Conservation (phyloP, 2,329 filamentous ascomycete species). For the Claviceps monticola region DNA sequence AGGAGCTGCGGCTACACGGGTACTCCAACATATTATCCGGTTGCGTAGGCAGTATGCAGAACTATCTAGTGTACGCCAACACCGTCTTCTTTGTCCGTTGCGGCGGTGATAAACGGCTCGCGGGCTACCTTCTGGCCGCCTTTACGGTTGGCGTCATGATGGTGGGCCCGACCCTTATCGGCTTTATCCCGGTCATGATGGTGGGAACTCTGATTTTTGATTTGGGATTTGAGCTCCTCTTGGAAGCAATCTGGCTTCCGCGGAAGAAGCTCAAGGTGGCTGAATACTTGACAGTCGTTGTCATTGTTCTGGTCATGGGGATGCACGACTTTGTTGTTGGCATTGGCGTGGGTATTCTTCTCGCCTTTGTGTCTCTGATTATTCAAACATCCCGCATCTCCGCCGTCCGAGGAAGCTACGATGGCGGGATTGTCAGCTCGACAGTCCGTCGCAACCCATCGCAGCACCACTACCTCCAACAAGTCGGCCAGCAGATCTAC, state of each 20-base stretch:
- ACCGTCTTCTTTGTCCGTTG: conserved; percentile 93
- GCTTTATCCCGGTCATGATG: conserved; percentile 92
- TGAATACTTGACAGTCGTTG: conserved; percentile 80
- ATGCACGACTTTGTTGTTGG: conserved; percentile 93
- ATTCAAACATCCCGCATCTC: conserved; percentile 84
- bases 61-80: conserved; percentile 96
- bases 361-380: conserved; percentile 83
- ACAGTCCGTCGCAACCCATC: conserved; percentile 84
- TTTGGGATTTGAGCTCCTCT: conserved; percentile 79
- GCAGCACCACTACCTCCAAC: conserved; percentile 72
- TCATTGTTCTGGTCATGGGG: conserved; percentile 91
- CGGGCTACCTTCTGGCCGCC: conserved; percentile 69
- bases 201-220: conserved; percentile 92
- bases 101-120: conserved; percentile 74
- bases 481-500: conserved; percentile 77
- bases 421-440: conserved; percentile 76
- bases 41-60: conserved; percentile 75
- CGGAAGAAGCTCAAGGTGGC: conserved; percentile 75
- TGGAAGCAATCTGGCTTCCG: conserved; percentile 79
- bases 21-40: conserved; percentile 88
- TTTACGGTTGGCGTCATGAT: conserved; percentile 73
- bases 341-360: conserved; percentile 78
- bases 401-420: conserved; percentile 80
- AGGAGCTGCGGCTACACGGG: conserved; percentile 83
- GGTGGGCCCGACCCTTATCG: conserved; percentile 75